phyloP scores from a whole-genome alignment of 2,329 filamentous ascomycete species.

The Fusarium avenaceum region DNA sequence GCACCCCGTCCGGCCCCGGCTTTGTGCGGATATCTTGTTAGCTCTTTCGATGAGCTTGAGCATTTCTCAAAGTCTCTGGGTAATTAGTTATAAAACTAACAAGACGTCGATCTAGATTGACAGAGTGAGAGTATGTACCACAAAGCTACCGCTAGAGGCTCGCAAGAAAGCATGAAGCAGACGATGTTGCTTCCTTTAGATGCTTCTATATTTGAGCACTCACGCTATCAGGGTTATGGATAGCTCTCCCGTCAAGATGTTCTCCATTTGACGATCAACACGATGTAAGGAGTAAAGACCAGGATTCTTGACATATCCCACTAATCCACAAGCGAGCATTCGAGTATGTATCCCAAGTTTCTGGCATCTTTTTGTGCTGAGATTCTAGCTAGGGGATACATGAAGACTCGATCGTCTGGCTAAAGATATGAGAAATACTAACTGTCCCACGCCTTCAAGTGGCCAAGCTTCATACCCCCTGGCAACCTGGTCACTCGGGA shows the following conservation, averaged over 20 bases:
- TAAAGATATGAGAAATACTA: not conserved
- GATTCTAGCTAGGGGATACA: not conserved
- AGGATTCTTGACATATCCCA: slow-evolving; percentile 36
- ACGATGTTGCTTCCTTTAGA: slow-evolving; percentile 3
- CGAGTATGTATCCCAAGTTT: slow-evolving; percentile 24
- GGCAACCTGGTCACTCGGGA: slow-evolving; percentile 40
- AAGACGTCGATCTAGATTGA: not conserved
- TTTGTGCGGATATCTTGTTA: slow-evolving; percentile 21
- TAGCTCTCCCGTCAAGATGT: not conserved
- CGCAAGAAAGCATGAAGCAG: no score
- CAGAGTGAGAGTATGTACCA: not conserved
- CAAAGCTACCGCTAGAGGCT: slow-evolving; percentile 9
- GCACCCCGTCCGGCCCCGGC: slow-evolving; percentile 20
- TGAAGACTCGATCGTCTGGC: not conserved
- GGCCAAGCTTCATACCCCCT: slow-evolving; percentile 5
- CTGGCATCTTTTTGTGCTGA: slow-evolving; percentile 28
- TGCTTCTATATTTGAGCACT: not conserved
- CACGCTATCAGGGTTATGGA: no score
- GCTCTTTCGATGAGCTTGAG: slow-evolving; percentile 15
- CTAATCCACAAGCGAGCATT: slow-evolving; percentile 31
- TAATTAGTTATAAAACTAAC: not conserved
- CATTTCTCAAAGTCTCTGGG: not conserved
- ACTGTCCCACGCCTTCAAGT: not conserved
- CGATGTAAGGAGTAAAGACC: slow-evolving; percentile 21
- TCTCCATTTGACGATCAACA: slow-evolving; percentile 23